These are phyloP conservation scores for Mrakia gelida DNA, from an alignment of 768 basidiomycete species.

Conservation along the genomic window DNA sequence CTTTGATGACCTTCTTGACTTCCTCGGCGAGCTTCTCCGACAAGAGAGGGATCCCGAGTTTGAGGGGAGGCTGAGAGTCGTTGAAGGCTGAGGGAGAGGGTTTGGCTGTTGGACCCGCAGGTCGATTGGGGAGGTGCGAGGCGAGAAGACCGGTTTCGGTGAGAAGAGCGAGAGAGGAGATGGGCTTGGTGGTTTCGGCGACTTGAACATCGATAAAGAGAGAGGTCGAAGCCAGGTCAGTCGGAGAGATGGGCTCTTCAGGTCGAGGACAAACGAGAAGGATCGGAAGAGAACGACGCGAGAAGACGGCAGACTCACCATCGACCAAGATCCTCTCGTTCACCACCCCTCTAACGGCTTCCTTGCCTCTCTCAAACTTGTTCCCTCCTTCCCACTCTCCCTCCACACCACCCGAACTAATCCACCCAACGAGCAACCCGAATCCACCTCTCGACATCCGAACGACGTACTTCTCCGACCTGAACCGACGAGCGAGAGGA, in stretches of 20 bases:
- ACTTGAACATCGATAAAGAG: slow-evolving; percentile 49
- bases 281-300: background rate
- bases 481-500: slow-evolving; percentile 74
- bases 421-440: slow-evolving; percentile 86
- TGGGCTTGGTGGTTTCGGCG: slow-evolving; percentile 62
- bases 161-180: slow-evolving; percentile 25
- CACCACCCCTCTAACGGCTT: slow-evolving; percentile 86
- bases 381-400: slow-evolving; percentile 69
- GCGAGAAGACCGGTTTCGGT: slow-evolving; percentile 68
- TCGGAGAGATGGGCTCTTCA: background rate
- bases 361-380: slow-evolving; percentile 66
- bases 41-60: slow-evolving; percentile 76
- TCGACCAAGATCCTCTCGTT: slow-evolving; percentile 90
- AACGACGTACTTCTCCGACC: slow-evolving; percentile 84
- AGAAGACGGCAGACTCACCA: slow-evolving; percentile 52
- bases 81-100: slow-evolving; percentile 72
- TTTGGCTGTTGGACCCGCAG: slow-evolving; percentile 45
- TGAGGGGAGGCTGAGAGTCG: slow-evolving; percentile 66
- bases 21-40: slow-evolving; percentile 75
- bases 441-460: slow-evolving; percentile 89
- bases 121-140: slow-evolving; percentile 60
- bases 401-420: slow-evolving; percentile 73
- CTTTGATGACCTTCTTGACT: slow-evolving; percentile 66
- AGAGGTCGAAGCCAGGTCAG: background rate
- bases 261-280: background rate